A percentile compares a stretch with the other conserved stretches of the same genome.
Evolutionary conservation across 495 filamentous ascomycete species (phyloP).

Genomic region (Aspergillus diversus): DNA sequence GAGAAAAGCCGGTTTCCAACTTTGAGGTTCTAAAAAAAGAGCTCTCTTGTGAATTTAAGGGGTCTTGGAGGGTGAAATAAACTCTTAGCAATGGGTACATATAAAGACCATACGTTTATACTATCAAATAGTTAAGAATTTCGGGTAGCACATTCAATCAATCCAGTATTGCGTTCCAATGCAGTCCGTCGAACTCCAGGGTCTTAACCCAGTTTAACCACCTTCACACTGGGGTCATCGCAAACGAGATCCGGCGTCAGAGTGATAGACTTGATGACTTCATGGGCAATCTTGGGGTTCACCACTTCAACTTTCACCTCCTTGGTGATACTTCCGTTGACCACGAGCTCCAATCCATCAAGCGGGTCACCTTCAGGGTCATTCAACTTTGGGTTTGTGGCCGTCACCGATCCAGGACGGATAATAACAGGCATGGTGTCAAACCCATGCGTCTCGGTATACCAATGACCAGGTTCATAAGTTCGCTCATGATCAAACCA

Average conservation of each 20-base stretch:
- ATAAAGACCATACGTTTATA: no score
- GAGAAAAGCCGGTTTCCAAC: no score
- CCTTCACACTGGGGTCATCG: constrained; percentile 21
- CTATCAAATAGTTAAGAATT: no score
- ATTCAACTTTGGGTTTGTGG: constrained; percentile 38
- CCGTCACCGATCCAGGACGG: constrained; percentile 42
- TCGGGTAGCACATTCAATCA: no score
- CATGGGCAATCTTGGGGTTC: constrained; percentile 36
- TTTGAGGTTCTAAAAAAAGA: no score
- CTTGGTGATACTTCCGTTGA: constrained; percentile 36
- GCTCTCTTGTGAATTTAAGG: no score
- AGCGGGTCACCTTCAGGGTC: constrained; percentile 41
- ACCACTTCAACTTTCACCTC: constrained; percentile 39
- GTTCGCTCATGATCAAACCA: constrained; percentile 48
- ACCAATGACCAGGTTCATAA: constrained; percentile 45
- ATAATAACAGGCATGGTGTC: constrained; percentile 45
- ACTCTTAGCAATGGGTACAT: no score
- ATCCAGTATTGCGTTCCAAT: no score
- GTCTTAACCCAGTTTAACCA: background rate
- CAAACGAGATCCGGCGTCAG: constrained; percentile 13
- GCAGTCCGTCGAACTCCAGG: no score
- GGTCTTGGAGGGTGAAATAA: no score
- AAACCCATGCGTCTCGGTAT: constrained; percentile 49
- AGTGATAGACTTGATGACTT: constrained; percentile 32
- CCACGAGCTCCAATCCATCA: constrained; percentile 41